A percentile compares a stretch with the other conserved stretches of the same genome.
These are phyloP conservation scores for Nymphaea thermarum DNA, from an alignment of 164 flowering plant genomes.

Conservation along the genomic window DNA sequence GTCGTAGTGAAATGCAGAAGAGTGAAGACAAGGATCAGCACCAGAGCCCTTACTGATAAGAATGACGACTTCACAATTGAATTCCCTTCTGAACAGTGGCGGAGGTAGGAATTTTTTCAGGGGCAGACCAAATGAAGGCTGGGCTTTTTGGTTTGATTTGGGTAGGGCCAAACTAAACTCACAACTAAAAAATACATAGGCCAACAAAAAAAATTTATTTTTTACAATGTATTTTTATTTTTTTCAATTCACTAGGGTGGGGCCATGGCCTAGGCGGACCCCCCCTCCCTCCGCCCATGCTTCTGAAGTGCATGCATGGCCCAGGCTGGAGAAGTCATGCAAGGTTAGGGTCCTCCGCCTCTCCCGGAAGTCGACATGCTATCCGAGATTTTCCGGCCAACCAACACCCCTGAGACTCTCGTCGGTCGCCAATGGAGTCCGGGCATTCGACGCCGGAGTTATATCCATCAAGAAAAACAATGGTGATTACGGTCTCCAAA, in stretches of 20 bases:
- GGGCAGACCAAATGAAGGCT: too few relatives aligned
- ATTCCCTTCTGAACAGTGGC: too few relatives aligned
- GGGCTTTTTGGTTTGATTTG: too few relatives aligned
- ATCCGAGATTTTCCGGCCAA: constrained; percentile 10
- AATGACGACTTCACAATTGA: constrained; percentile 71
- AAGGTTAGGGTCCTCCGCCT: constrained; percentile 27
- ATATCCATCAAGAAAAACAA: constrained; percentile 16
- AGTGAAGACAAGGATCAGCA: background rate
- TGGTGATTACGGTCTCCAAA: too few relatives aligned
- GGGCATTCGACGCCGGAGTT: constrained; percentile 41
- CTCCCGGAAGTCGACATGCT: constrained; percentile 32
- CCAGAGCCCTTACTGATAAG: constrained; percentile 40
- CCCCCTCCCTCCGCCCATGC: too few relatives aligned
- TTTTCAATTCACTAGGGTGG: too few relatives aligned
- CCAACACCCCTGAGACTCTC: constrained; percentile 20
- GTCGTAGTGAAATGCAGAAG: background rate
- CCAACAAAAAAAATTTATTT: too few relatives aligned
- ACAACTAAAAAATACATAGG: too few relatives aligned
- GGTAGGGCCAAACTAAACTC: too few relatives aligned
- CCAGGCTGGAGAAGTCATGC: constrained; percentile 43
- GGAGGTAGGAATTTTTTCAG: too few relatives aligned
- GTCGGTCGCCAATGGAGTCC: constrained; percentile 36
- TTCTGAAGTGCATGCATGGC: constrained; percentile 60
- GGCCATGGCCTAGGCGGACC: too few relatives aligned
- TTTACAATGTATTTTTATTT: too few relatives aligned